phyloP scores from a whole-genome alignment of 352 stramenopile species.

The Phytophthora citrophthora region DNA sequence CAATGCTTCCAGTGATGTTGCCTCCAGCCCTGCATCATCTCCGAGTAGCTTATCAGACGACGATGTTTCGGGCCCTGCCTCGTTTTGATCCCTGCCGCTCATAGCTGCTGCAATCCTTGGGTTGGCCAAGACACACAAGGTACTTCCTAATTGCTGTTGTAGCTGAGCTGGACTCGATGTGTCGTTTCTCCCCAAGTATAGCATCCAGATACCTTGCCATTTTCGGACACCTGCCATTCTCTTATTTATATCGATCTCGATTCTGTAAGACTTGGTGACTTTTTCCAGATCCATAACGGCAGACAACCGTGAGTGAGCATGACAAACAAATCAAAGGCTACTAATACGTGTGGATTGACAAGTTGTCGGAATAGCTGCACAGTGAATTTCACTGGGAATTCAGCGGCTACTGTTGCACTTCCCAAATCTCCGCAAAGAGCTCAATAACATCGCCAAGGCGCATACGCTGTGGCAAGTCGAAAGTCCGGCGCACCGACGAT shows the following conservation, averaged over 20 bases:
- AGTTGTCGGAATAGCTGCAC: slow-evolving; percentile 28
- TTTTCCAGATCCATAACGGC: slow-evolving; percentile 5
- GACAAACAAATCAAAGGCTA: slow-evolving; percentile 20
- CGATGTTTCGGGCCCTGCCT: slow-evolving; percentile 11
- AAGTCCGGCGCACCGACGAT: slow-evolving; percentile 86
- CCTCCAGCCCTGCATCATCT: slow-evolving; percentile 56
- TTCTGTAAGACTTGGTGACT: too few relatives aligned
- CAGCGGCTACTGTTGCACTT: slow-evolving; percentile 77
- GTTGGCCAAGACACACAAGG: background rate
- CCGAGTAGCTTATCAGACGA: slow-evolving; percentile 54
- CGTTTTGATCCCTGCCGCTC: slow-evolving; percentile 30
- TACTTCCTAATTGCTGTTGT: slow-evolving; percentile 13
- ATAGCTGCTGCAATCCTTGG: slow-evolving; percentile 13
- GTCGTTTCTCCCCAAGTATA: slow-evolving; percentile 38
- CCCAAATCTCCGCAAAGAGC: slow-evolving; percentile 90
- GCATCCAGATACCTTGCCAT: slow-evolving; percentile 14
- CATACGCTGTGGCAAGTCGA: slow-evolving; percentile 88
- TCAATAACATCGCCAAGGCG: slow-evolving; percentile 84
- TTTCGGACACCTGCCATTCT: slow-evolving; percentile 19
- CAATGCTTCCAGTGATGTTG: slow-evolving; percentile 82
- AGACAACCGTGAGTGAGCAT: slow-evolving; percentile 13
- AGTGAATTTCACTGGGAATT: slow-evolving; percentile 17
- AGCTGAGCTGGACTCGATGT: slow-evolving; percentile 2
- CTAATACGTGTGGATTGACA: slow-evolving; percentile 47
- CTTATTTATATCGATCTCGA: slow-evolving; percentile 21